These are phyloP conservation scores for Yarrowia yakushimensis DNA, from an alignment of 805 yeast genomes.

Conservation along the genomic window DNA sequence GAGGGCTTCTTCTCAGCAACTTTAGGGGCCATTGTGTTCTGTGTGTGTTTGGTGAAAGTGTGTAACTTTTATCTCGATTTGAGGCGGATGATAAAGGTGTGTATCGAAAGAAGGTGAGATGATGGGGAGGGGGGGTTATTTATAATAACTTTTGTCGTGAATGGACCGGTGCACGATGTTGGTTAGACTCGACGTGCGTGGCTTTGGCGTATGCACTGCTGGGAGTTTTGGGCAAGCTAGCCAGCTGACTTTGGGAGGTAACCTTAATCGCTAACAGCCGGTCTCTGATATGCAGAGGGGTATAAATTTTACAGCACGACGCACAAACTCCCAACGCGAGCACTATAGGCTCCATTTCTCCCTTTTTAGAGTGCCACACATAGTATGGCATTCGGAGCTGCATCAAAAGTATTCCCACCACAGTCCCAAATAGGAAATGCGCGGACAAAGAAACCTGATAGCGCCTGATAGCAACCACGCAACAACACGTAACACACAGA, in stretches of 20 bases:
- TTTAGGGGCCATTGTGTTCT: conserved; percentile 41
- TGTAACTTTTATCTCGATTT: conserved; percentile 35
- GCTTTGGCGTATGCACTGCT: neutral
- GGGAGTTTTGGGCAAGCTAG: neutral
- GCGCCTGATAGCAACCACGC: conserved; percentile 2
- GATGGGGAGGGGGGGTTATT: conserved; percentile 26
- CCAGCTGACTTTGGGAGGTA: neutral
- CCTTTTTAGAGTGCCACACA: neutral
- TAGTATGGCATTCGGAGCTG: conserved; percentile 7
- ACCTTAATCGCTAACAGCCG: conserved; percentile 19
- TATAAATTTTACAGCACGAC: conserved; percentile 12
- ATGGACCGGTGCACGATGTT: neutral
- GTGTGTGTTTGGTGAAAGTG: conserved; percentile 24
- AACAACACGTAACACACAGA: neutral
- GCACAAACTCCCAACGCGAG: conserved; percentile 23
- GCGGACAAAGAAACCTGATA: conserved; percentile 13
- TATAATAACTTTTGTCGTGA: conserved; percentile 1
- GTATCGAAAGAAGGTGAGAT: conserved; percentile 32
- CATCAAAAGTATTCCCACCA: conserved; percentile 11
- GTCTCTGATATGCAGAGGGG: conserved; percentile 12
- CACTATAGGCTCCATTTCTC: conserved; percentile 24
- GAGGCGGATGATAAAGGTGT: conserved; percentile 28
- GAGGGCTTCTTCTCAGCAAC: conserved; percentile 63
- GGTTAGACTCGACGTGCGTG: conserved; percentile 19
- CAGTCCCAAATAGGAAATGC: conserved; percentile 24